These are phyloP conservation scores for Postia placenta DNA, from an alignment of 768 basidiomycete genomes.

Conservation along the genomic window DNA sequence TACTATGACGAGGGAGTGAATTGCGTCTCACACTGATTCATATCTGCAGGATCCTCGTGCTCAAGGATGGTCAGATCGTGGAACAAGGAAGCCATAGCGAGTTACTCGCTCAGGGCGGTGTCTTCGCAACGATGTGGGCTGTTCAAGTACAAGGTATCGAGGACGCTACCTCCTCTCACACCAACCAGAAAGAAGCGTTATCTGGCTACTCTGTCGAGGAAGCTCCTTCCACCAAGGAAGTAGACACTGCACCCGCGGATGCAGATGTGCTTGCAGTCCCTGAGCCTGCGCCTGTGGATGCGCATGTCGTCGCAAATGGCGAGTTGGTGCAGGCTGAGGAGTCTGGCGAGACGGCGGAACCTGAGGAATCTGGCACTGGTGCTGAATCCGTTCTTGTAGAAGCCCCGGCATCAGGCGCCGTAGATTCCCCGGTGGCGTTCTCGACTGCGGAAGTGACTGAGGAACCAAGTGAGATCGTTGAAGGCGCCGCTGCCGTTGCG, in stretches of 20 bases:
- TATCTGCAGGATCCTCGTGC: constrained; percentile 68
- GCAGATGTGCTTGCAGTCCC: constrained; percentile 9
- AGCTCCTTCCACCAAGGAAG: constrained; percentile 2
- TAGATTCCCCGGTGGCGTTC: constrained; percentile 5
- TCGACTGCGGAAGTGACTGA: constrained; percentile 11
- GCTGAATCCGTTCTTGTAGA: constrained; percentile 10
- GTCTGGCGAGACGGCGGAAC: constrained; percentile 5
- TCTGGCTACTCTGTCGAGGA: constrained; percentile 39
- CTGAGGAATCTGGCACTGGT: constrained; percentile 1
- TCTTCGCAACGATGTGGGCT: constrained; percentile 86
- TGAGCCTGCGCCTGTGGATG: constrained; percentile 3
- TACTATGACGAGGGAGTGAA: background rate
- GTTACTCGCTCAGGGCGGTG: constrained; percentile 60
- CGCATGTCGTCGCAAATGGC: background rate
- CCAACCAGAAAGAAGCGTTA: constrained; percentile 29
- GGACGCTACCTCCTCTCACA: constrained; percentile 34
- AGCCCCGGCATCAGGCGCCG: constrained; percentile 13
- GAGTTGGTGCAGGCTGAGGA: constrained; percentile 15
- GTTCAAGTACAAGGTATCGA: constrained; percentile 70
- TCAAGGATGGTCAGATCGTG: constrained; percentile 84
- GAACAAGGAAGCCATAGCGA: constrained; percentile 81
- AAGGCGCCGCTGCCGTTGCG: constrained; percentile 16
- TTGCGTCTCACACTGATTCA: background rate
- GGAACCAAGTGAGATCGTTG: constrained; percentile 5
- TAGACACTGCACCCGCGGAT: constrained; percentile 1